Conservation (phyloP, 129 eudicot species). For the Flaveria trinervia region DNA sequence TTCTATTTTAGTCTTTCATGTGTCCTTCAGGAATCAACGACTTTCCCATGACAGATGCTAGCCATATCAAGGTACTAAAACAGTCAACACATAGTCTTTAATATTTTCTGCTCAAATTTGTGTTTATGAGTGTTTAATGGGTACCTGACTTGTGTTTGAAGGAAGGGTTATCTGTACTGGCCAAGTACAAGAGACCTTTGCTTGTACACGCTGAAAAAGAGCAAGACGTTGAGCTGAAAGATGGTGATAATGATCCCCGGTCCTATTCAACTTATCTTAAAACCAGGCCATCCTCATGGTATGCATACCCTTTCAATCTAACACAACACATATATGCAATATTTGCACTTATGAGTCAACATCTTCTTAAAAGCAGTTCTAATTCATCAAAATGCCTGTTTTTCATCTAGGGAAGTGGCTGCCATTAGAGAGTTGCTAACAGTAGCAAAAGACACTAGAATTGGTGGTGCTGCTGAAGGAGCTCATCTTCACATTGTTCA, state of each 20-base stretch:
- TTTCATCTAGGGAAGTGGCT: constrained; percentile 79
- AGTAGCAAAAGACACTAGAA: constrained; percentile 64
- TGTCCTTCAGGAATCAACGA: constrained; percentile 97
- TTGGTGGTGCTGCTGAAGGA: constrained; percentile 84
- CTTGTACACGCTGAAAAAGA: constrained; percentile 93
- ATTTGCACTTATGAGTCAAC: not conserved
- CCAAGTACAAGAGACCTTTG: constrained; percentile 84
- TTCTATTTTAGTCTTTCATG: constrained; percentile 81
- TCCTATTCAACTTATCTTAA: constrained; percentile 84
- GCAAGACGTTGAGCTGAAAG: constrained; percentile 46
- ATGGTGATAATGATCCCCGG: constrained; percentile 50
- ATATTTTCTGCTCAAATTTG: constrained; percentile 3
- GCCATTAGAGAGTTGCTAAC: constrained; percentile 85
- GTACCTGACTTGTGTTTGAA: constrained; percentile 21
- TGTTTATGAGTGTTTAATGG: constrained; percentile 12
- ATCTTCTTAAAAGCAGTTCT: not conserved
- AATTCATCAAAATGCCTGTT: not conserved
- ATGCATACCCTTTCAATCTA: constrained; percentile 13
- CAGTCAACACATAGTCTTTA: not conserved
- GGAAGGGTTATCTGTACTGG: constrained; percentile 79
- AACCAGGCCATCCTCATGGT: constrained; percentile 92
- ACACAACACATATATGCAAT: not conserved
- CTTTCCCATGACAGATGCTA: constrained; percentile 92
- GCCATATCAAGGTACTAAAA: constrained; percentile 78
- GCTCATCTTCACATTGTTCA: constrained; percentile 98